A percentile compares a stretch with the other conserved stretches of the same genome.
phyloP scores from a whole-genome alignment of 257 asterid species.

The Marsdenia floribunda region DNA sequence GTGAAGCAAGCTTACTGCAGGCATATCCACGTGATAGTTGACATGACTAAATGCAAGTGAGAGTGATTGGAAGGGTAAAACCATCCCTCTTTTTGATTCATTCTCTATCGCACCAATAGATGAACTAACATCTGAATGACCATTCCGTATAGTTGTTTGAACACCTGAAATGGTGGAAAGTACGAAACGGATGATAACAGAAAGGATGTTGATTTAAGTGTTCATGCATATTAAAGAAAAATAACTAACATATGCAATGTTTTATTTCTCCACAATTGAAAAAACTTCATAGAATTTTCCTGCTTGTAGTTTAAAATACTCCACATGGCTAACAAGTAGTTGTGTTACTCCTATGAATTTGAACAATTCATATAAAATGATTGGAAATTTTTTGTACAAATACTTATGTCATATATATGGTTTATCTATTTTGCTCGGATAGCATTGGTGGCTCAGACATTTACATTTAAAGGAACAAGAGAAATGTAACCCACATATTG shows the following conservation, averaged over 20 bases:
- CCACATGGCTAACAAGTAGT: neutral
- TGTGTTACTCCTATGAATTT: too few relatives aligned
- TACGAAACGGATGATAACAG: neutral
- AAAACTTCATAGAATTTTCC: too few relatives aligned
- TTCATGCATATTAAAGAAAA: neutral
- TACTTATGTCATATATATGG: neutral
- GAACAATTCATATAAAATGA: too few relatives aligned
- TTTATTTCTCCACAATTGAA: neutral
- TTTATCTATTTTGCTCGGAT: too few relatives aligned
- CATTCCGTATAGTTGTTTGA: conserved; percentile 35
- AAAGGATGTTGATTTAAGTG: neutral
- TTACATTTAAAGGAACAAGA: too few relatives aligned
- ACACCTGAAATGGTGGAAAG: conserved; percentile 32
- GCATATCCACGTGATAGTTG: conserved; percentile 30
- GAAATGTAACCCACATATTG: too few relatives aligned
- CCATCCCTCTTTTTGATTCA: conserved; percentile 55
- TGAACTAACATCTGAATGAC: conserved; percentile 13
- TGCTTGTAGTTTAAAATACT: neutral
- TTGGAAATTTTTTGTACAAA: too few relatives aligned
- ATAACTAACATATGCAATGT: neutral
- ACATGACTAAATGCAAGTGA: conserved; percentile 72
- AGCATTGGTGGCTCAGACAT: neutral
- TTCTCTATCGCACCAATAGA: neutral
- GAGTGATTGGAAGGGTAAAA: conserved; percentile 68
- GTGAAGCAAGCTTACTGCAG: neutral